Percentiles rank a stretch among this genome's conserved stretches.
phyloP scores from a whole-genome alignment of 352 stramenopile genomes.

The Phytophthora hibernalis region DNA sequence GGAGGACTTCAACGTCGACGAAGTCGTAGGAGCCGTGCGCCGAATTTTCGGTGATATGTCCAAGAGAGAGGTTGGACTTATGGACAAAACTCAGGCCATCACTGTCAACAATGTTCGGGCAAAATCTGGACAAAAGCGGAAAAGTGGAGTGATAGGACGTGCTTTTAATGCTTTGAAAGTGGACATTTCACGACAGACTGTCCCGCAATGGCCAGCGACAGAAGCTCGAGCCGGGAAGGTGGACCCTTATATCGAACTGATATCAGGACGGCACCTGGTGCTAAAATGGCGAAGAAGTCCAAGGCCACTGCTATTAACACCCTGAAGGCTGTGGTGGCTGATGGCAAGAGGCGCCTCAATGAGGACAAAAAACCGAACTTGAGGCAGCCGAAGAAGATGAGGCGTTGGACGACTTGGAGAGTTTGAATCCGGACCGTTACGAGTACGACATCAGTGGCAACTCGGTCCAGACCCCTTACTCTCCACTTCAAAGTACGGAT shows the following conservation, averaged over 20 bases:
- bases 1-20: background rate
- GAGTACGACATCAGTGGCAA: background rate
- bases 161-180: constrained; percentile 1
- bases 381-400: no score
- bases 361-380: no score
- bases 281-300: no score
- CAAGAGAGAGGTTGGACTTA: background rate
- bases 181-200: constrained; percentile 1
- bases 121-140: background rate
- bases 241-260: no score
- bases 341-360: no score
- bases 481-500: background rate
- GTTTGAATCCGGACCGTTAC: background rate
- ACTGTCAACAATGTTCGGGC: background rate
- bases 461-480: background rate
- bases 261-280: no score
- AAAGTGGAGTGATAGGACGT: background rate
- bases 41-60: constrained; percentile 1
- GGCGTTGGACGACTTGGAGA: background rate
- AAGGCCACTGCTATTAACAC: no score
- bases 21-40: background rate
- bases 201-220: no score
- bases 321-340: no score
- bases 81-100: background rate
- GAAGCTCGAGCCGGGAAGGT: no score